Percentiles rank a stretch among this genome's conserved stretches.
phyloP scores from a whole-genome alignment of 441 rosid species.

The Pelargonium australe region DNA sequence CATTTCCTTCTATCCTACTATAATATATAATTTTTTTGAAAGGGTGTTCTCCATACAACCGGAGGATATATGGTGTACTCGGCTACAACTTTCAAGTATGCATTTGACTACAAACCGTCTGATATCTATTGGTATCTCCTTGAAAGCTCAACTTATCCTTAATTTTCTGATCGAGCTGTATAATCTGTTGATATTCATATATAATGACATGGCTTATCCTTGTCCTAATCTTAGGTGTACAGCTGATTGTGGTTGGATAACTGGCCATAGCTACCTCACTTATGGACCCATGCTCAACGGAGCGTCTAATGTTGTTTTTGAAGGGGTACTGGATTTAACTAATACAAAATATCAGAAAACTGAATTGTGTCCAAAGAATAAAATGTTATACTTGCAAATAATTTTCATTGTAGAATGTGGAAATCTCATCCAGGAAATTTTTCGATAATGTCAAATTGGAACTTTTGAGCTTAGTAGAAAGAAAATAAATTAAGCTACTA shows the following conservation, averaged over 20 bases:
- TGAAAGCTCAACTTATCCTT: slow-evolving; percentile 18
- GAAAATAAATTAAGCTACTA: background rate
- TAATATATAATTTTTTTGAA: slow-evolving; percentile 16
- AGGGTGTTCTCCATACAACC: slow-evolving; percentile 97
- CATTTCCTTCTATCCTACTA: slow-evolving; percentile 18
- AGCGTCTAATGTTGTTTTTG: slow-evolving; percentile 67
- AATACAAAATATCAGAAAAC: background rate
- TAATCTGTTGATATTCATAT: background rate
- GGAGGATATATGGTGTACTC: slow-evolving; percentile 98
- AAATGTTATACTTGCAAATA: background rate
- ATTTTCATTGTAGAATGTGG: background rate
- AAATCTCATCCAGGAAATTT: background rate
- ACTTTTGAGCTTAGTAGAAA: background rate
- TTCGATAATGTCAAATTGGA: background rate
- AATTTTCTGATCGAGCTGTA: background rate
- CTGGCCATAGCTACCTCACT: slow-evolving; percentile 96
- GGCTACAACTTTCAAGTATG: slow-evolving; percentile 94
- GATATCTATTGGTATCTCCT: slow-evolving; percentile 77
- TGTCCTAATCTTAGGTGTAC: slow-evolving; percentile 69
- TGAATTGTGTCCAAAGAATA: background rate
- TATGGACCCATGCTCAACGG: slow-evolving; percentile 98
- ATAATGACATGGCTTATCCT: slow-evolving; percentile 4
- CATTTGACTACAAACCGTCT: slow-evolving; percentile 86
- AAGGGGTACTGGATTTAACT: slow-evolving; percentile 58
- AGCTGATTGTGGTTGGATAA: slow-evolving; percentile 99